phyloP scores from a whole-genome alignment of 176 grass and related monocot genomes.

The sorghum (Sorghum bicolor) region Sorghum_bicolor_NCBIv3 NC_012870.2:65048501-65049000 shows the following conservation, averaged over 20 bases:
- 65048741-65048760: background rate
- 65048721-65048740: background rate
- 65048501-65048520: constrained; percentile 55
- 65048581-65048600: background rate
- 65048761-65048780: background rate
- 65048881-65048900: too few species aligned
- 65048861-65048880: too few species aligned
- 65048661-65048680: constrained; percentile 35
- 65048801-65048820: background rate
- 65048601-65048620: constrained; percentile 62
- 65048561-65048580: background rate
- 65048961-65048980: too few species aligned
- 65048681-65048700: background rate
- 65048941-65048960: too few species aligned
- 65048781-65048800: background rate
- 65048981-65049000: too few species aligned
- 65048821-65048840: too few species aligned
- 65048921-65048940: too few species aligned
- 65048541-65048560: background rate
- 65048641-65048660: constrained; percentile 58
- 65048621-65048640: constrained; percentile 50
- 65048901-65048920: too few species aligned
- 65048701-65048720: background rate
- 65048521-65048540: constrained; percentile 45
- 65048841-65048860: too few species aligned